Evolutionary conservation across 768 basidiomycete species (phyloP), one percentile per base, ranked within the genome.

Genomic region (Rhodocollybia butyracea): DNA sequence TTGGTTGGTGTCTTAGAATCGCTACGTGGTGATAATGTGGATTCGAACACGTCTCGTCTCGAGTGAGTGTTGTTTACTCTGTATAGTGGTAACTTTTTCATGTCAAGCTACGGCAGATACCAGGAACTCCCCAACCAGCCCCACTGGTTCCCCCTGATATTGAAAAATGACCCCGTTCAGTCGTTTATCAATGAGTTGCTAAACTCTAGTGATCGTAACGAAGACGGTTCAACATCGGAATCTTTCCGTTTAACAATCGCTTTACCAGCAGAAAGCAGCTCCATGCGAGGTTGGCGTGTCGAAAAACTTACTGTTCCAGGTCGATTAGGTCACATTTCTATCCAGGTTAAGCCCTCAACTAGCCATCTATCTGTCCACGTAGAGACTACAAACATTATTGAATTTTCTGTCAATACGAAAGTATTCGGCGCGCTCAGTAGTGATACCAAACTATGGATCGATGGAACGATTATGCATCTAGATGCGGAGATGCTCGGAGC

Each of bases 221-320:
- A 17, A 10, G 17, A 40, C 24, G 5, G 2, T 41, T 51, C 27
- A 41, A 50, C 17, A 24, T 62, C 60, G 40, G 54, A 62, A 19
- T 63, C 63, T 2, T 94, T 91, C 66, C 91, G 87, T 1, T 68
- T 95, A 54, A 94, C 91, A 0, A 84, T 87, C 5, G 78, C 84
- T 1, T 75, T 78, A 30, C 91, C 93, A 0, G 63, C 73, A 1
- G 89, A 91, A 62, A 81, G 77, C 55, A 90, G 89, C 1, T 74
- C 87, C 2, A 66, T 92, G 53, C 76, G 85, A 63, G 92, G 91
- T 2, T 89, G 84, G 74, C 78, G 71, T 47, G 81, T 95, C 40
- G 71, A 82, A 31, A 73, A 76, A 30, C 66, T 92, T 40, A 60
- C 63, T 2, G 68, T 77, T n/a, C 88, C 89, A 31, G 93, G 93